phyloP scores from a whole-genome alignment of 352 stramenopile species.

The Globisporangium sylvaticum region DNA sequence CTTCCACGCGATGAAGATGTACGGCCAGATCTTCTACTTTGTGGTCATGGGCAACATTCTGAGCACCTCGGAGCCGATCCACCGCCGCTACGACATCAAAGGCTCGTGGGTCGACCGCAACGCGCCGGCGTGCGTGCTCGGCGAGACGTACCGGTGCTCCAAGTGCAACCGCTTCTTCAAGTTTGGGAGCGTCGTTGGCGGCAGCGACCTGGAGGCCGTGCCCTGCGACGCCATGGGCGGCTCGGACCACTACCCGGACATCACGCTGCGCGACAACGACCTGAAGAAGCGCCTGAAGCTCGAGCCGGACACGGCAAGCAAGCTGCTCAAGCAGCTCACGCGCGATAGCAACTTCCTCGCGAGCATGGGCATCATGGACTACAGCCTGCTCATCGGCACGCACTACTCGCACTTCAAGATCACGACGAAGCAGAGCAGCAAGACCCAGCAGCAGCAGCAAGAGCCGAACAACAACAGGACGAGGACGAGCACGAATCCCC shows the following conservation, averaged over 20 bases:
- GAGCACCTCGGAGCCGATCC: conserved; percentile 76
- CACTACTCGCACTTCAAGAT: conserved; percentile 86
- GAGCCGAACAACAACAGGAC: no score
- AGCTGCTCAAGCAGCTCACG: conserved; percentile 77
- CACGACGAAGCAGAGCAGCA: conserved; percentile 24
- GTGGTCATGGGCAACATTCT: conserved; percentile 92
- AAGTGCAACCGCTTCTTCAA: conserved; percentile 85
- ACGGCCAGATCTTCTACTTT: conserved; percentile 89
- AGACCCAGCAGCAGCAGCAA: background rate
- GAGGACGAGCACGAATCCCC: background rate
- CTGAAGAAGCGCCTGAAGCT: conserved; percentile 83
- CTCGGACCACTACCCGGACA: conserved; percentile 79
- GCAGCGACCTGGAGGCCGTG: conserved; percentile 16
- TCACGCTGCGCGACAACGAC: conserved; percentile 83
- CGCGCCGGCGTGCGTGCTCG: conserved; percentile 64
- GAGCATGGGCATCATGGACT: conserved; percentile 89
- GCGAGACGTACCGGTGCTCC: conserved; percentile 75
- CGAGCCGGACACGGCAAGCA: conserved; percentile 36
- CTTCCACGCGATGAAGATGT: conserved; percentile 90
- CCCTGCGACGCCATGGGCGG: conserved; percentile 51
- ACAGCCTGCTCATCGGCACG: conserved; percentile 84
- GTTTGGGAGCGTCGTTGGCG: conserved; percentile 40
- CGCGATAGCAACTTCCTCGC: conserved; percentile 82
- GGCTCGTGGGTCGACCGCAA: conserved; percentile 88
- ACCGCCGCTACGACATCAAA: conserved; percentile 90